These are phyloP conservation scores for Chaetoceros tenuissimus DNA, from an alignment of 108 stramenopile species.

Conservation along the genomic window DNA sequence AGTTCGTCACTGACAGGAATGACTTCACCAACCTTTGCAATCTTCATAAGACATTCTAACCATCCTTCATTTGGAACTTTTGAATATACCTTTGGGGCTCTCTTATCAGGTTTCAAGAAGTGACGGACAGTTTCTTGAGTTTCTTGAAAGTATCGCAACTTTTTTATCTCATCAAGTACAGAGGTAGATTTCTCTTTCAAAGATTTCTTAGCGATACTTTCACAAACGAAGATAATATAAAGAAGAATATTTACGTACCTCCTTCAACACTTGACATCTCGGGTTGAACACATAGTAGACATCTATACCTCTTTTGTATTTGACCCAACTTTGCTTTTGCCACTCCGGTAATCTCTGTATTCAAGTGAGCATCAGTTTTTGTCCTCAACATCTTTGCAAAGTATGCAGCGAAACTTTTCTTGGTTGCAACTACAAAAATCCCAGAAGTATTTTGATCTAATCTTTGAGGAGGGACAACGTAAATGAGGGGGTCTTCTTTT, in stretches of 20 bases:
- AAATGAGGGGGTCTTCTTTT: slow-evolving; percentile 23
- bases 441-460: slow-evolving; percentile 81
- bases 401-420: slow-evolving; percentile 67
- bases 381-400: slow-evolving; percentile 63
- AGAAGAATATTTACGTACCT: neutral
- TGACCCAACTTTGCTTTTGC: slow-evolving; percentile 13
- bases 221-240: too few relatives aligned
- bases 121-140: slow-evolving; percentile 42
- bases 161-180: slow-evolving; percentile 13
- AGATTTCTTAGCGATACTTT: too few relatives aligned
- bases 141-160: slow-evolving; percentile 17
- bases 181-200: too few relatives aligned
- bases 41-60: slow-evolving; percentile 64
- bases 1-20: neutral
- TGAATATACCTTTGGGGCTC: slow-evolving; percentile 51
- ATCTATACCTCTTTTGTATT: slow-evolving; percentile 69
- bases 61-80: slow-evolving; percentile 13
- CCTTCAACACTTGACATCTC: neutral
- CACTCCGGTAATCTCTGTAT: slow-evolving; percentile 2
- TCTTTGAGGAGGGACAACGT: slow-evolving; percentile 62
- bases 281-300: slow-evolving; percentile 54
- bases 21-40: slow-evolving; percentile 36
- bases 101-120: slow-evolving; percentile 61
- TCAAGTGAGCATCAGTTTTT: slow-evolving; percentile 38
- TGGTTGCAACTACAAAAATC: slow-evolving; percentile 66